Evolutionary conservation across 2,329 filamentous ascomycete species (phyloP), one percentile per base, ranked within the genome.

Genomic region (Scedosporium minutisporum): DNA sequence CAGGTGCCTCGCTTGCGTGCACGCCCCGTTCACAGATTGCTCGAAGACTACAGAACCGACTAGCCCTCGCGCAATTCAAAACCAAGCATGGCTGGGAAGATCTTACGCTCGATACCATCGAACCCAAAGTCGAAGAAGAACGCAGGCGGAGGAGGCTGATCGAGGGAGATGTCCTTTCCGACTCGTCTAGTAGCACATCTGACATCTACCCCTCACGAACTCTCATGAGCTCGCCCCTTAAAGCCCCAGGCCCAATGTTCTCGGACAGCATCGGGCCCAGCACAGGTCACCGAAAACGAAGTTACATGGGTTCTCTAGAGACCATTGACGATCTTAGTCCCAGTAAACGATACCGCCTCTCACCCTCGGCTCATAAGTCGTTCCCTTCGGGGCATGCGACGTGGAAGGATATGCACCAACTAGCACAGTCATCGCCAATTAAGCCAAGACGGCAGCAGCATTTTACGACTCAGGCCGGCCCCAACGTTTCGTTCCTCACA

Each of bases 61-160:
- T 99, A 64, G 93, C 95, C 64, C 86, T 97, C 66, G 95, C 95
- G 73, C 95, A 96, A 76, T 95, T 97, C 83, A 97, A 97, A 79
- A 92, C 95, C 68, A 92, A 96, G 77, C 89, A 96, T 78, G 93
- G 93, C 73, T 96, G 92, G 87, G 89, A 97, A 76, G 90, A 95
- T 75, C 83, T 96, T 73, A 90, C 89, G 66, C 85, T 96, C 71
- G 90, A 92, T 73, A 87, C 82, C 65, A 91, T 96, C 76, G 91
- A 96, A 76, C 91, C 91, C 60, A 89, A 88, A 73, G 79, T 93
- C 66, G 88, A 93, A 72, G 85, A 92, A 72, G 85, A 93, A 76
- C 81, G 93, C 72, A 85, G 88, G 76, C 83, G 87, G 68, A 89
- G 88, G 76, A 84, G 89, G 69, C 80, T 87, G 62, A 79, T 80